A percentile compares a stretch with the other conserved stretches of the same genome.
Evolutionary conservation across 2,329 filamentous ascomycete species (phyloP).

Genomic region (Epichloe glyceriae): DNA sequence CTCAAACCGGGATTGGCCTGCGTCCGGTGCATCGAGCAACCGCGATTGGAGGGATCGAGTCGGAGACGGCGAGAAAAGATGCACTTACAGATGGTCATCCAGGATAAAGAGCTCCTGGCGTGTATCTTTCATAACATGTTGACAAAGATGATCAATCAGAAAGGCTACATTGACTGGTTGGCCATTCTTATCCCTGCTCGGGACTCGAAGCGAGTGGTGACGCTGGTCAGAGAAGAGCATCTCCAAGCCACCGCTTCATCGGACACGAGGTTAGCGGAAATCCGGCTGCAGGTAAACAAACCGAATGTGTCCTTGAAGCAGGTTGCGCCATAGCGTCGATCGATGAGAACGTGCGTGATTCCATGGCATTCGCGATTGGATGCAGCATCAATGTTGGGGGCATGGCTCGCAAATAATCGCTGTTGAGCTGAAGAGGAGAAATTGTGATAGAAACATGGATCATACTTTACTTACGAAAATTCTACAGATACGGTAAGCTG

Average conservation of each 20-base stretch:
- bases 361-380: neutral
- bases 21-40: neutral
- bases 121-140: conserved; percentile 71
- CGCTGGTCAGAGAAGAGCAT: conserved; percentile 81
- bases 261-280: neutral
- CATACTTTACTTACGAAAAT: conserved; percentile 38
- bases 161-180: conserved; percentile 55
- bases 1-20: neutral
- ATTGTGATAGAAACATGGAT: neutral
- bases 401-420: neutral
- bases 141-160: conserved; percentile 67
- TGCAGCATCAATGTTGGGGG: neutral
- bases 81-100: conserved; percentile 71
- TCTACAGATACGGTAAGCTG: conserved; percentile 54
- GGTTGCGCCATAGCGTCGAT: neutral
- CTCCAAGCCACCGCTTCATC: conserved; percentile 71
- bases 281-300: neutral
- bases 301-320: neutral
- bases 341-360: neutral
- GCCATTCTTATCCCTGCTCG: conserved; percentile 46
- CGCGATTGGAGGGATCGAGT: neutral
- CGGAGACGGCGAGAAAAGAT: conserved; percentile 5
- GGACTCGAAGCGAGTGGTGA: conserved; percentile 57
- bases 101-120: conserved; percentile 83
- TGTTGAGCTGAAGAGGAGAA: neutral